A percentile compares a stretch with the other conserved stretches of the same genome.
Evolutionary conservation across 2,329 filamentous ascomycete genomes (phyloP).

Genomic region (Dendryphion nanum): DNA sequence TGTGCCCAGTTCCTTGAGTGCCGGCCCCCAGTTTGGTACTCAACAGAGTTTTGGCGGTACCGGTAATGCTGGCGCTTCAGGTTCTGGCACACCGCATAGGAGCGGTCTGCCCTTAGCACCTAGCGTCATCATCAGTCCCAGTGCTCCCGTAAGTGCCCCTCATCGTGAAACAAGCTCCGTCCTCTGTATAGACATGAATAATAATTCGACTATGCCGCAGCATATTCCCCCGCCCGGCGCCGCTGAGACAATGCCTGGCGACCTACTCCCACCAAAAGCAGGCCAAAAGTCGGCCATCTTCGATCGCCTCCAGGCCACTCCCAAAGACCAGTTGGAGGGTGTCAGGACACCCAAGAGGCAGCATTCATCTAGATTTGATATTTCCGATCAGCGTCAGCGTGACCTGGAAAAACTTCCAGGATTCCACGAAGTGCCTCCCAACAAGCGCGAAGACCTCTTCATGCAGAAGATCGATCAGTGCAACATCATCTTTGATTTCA

Average conservation of each 20-base stretch:
- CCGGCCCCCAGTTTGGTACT: constrained; percentile 32
- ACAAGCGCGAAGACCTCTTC: constrained; percentile 91
- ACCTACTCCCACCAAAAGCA: constrained; percentile 89
- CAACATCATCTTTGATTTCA: constrained; percentile 99
- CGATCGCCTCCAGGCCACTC: constrained; percentile 86
- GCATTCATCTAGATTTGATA: constrained; percentile 96
- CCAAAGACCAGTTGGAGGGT: constrained; percentile 94
- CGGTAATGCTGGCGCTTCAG: constrained; percentile 49
- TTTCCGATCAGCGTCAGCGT: constrained; percentile 82
- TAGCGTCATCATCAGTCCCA: constrained; percentile 92
- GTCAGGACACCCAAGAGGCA: constrained; percentile 94
- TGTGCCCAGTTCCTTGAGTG: constrained; percentile 25
- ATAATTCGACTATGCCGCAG: constrained; percentile 45
- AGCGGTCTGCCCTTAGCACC: constrained; percentile 67
- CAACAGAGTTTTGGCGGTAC: constrained; percentile 33
- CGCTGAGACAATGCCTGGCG: constrained; percentile 96
- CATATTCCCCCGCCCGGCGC: constrained; percentile 90
- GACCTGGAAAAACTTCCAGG: constrained; percentile 96
- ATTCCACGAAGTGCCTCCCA: constrained; percentile 95
- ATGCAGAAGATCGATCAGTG: constrained; percentile 99
- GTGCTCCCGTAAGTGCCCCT: constrained; percentile 60
- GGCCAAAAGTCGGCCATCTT: constrained; percentile 87
- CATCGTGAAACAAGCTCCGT: neutral
- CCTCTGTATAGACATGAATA: neutral
- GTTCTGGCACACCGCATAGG: constrained; percentile 60